Percentiles rank a stretch among this genome's conserved stretches.
phyloP scores from a whole-genome alignment of 139 green algal genomes.

The Zygnema circumcarinatum region DNA sequence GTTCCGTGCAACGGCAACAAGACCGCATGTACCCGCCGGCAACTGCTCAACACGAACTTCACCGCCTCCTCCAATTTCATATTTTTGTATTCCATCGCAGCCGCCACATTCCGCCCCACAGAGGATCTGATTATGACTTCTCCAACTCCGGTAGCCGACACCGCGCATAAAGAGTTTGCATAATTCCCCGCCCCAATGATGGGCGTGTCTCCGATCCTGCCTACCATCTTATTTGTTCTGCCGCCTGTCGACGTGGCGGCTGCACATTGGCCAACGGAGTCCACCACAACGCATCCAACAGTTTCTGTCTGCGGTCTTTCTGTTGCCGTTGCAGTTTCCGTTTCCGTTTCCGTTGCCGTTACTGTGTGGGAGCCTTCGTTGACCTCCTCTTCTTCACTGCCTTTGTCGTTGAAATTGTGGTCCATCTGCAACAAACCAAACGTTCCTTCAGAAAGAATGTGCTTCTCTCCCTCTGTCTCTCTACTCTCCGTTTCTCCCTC shows the following conservation, averaged over 20 bases:
- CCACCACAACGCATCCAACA: not conserved
- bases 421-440: too few relatives aligned
- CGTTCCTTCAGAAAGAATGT: too few relatives aligned
- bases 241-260: not conserved
- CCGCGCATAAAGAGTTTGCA: not conserved
- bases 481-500: too few relatives aligned
- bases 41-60: not conserved
- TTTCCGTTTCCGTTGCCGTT: not conserved
- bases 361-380: too few relatives aligned
- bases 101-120: not conserved
- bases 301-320: not conserved
- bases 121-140: not conserved
- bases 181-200: not conserved
- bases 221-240: not conserved
- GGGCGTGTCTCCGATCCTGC: not conserved
- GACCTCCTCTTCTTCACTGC: too few relatives aligned
- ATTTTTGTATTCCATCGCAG: not conserved
- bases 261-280: not conserved
- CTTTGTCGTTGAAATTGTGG: not conserved
- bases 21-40: not conserved
- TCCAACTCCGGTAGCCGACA: not conserved
- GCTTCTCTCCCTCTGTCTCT: too few relatives aligned
- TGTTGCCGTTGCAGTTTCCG: not conserved
- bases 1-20: not conserved
- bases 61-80: not conserved